Base-by-base conservation (phyloP, 2,329 filamentous ascomycete genomes). In the Alternaria sp. region DNA sequence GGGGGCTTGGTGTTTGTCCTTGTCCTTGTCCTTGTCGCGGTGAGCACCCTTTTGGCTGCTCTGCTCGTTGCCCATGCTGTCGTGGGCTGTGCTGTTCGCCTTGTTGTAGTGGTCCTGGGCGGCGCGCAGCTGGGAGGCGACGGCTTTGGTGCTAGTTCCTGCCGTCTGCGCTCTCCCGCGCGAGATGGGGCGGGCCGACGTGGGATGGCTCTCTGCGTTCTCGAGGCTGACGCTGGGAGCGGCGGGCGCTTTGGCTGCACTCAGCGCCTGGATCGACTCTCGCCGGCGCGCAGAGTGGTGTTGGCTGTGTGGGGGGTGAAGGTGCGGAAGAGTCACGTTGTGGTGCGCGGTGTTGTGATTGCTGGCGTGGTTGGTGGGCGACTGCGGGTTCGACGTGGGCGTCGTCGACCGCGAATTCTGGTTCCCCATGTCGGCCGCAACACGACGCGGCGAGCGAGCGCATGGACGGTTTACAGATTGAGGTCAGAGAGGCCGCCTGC, bases 11-110 rank as follows among this genome's bases (percentile, higher is more conserved):
- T 51, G 33, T 39, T 26, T 42, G 14, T 60, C 56, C 51, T 46
- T 31, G 28, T 62, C 61, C 11, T 42, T 31, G 41, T 60, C 51
- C 51, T 31, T 37, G 31, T 48, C 42, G 33, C 23, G 23, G 23
- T 36, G 37, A 5, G 29, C 41, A 49, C 42, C 58, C 63, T 74
- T 76, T 21, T 72, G 70, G 61, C 66, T 70, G 62, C 74, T 77
- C 66, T 78, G 73, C 63, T 79, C 77, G 65, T 77, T 79, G 61
- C 78, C 79, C 77, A 80, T 78, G 56, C 44, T 53, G 51, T 61
- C 56, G 31, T n/a, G 44, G 33, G 23, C 17, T 17, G 17, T 42
- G 42, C 17, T 31, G 44, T 33, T 10, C 2, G 29, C 36, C 11
- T 29, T 24, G 53, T 59, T 61, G 61, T 63, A 62, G 61, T 49